Percentiles rank a stretch among this genome's conserved stretches.
Evolutionary conservation across 495 filamentous ascomycete genomes (phyloP).

Genomic region (Endocarpon pusillum): DNA sequence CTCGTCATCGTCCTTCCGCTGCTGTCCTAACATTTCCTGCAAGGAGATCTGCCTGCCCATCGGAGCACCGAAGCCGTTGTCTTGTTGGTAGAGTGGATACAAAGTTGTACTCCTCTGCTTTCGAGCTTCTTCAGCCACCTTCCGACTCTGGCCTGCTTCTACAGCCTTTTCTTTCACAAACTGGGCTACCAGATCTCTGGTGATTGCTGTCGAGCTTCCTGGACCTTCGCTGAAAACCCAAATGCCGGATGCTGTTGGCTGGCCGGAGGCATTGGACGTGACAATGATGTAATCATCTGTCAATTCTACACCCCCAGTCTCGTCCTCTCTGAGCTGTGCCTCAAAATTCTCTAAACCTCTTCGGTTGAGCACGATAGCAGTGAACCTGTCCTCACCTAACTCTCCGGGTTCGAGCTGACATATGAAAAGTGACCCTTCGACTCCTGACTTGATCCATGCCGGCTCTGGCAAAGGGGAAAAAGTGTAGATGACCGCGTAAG

Average conservation of each 20-base stretch:
- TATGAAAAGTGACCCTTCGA: slow-evolving; percentile 73
- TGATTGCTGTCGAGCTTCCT: slow-evolving; percentile 35
- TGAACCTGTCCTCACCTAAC: slow-evolving; percentile 34
- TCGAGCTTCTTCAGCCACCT: slow-evolving; percentile 24
- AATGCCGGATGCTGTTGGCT: slow-evolving; percentile 32
- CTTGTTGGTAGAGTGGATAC: slow-evolving; percentile 19
- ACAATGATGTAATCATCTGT: slow-evolving; percentile 46
- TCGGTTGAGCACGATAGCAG: slow-evolving; percentile 43
- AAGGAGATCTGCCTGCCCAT: slow-evolving; percentile 38
- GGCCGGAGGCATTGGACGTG: slow-evolving; percentile 19
- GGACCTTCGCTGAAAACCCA: slow-evolving; percentile 47
- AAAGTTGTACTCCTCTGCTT: slow-evolving; percentile 23
- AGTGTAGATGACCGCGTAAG: slow-evolving; percentile 63
- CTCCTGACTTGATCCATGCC: slow-evolving; percentile 59
- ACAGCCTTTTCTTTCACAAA: slow-evolving; percentile 37
- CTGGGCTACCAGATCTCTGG: slow-evolving; percentile 29
- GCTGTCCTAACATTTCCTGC: slow-evolving; percentile 37
- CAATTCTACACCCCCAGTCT: slow-evolving; percentile 36
- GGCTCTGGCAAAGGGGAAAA: slow-evolving; percentile 37
- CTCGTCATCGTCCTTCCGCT: slow-evolving; percentile 32
- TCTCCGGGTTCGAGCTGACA: slow-evolving; percentile 36
- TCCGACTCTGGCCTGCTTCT: slow-evolving; percentile 29
- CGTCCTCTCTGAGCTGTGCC: slow-evolving; percentile 28
- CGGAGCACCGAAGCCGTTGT: slow-evolving; percentile 19
- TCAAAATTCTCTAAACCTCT: slow-evolving; percentile 43